A percentile compares a stretch with the other conserved stretches of the same genome.
These are phyloP conservation scores for Arthrinium puccinioides DNA, from an alignment of 2,329 filamentous ascomycete genomes.

Conservation along the genomic window DNA sequence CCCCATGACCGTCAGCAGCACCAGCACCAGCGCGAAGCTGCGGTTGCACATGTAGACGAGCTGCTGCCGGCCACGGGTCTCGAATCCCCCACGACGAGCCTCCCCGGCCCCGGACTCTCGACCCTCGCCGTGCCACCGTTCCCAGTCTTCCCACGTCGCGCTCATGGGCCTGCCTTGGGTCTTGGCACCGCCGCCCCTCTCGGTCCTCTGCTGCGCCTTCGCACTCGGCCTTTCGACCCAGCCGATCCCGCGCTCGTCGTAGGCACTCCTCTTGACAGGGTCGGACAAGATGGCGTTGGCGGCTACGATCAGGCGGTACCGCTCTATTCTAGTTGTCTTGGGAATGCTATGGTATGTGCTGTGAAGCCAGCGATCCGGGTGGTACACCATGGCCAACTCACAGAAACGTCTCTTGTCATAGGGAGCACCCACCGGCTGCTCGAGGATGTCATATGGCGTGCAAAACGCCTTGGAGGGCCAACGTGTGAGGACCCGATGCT, in stretches of 20 bases:
- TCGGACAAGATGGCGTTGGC: constrained; percentile 90
- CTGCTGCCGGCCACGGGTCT: not conserved
- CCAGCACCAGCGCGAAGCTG: not conserved
- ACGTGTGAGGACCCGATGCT: not conserved
- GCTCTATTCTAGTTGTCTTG: constrained; percentile 46
- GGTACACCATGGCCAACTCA: constrained; percentile 5
- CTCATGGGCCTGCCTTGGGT: not conserved
- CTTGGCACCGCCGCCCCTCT: not conserved
- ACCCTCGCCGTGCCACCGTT: not conserved
- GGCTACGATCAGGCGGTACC: constrained; percentile 63
- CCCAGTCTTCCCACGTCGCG: not conserved
- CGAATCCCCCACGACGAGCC: not conserved
- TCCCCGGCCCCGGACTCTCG: no score
- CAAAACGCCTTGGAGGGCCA: not conserved
- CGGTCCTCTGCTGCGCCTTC: no score
- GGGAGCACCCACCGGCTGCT: not conserved
- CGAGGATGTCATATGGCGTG: constrained; percentile 1
- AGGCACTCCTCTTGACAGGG: constrained; percentile 57
- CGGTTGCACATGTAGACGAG: not conserved
- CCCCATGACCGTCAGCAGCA: not conserved
- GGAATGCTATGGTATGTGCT: not conserved
- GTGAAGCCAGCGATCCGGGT: constrained; percentile 5
- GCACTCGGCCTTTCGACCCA: not conserved
- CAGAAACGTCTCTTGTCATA: constrained; percentile 4
- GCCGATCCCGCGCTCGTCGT: constrained; percentile 1